Evolutionary conservation across 345 rosid genomes (phyloP), one percentile per base, ranked within the genome.

Genomic region (Chamaenerion angustifolium): DNA sequence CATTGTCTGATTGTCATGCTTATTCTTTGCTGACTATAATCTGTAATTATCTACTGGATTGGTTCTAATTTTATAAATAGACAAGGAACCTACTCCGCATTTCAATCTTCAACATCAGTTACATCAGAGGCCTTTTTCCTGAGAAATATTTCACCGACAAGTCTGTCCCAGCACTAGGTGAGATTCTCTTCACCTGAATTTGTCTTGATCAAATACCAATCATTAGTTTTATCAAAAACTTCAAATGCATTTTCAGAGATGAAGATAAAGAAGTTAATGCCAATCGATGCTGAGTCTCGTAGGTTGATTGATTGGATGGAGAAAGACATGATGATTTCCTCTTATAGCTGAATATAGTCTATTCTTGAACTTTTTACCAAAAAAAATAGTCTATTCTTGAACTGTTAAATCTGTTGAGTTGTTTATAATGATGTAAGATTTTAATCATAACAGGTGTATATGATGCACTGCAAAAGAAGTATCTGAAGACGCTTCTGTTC

Each of bases 221-320:
- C 7, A 1, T 23, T 43, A 13, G 1, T 46, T 17, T 49, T 43
- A 15, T 58, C 46, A 52, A 16, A 60, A n/a, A 45, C 11, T 14
- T 49, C 45, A 40, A 43, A 1, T 46, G 50, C 42, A 21, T 56
- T 21, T 40, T 57, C 67, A 93, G 95, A 93, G 71, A 82, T 80
- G 84, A 93, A 80, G 82, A 93, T 93, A 65, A 93, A 88, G 76
- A 93, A 88, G 80, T 70, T 93, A 48, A 82, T 93, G 99, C 96
- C 99, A 0, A 64, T 85, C 77, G 96, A 93, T 71, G 76, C 84
- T 0, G 99, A 85, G 73, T 85, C 99, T 31, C 90, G 96, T 57
- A 72, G 96, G 50, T 62, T 93, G 72, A 88, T 93, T 51, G 96
- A 93, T 56, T 88, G 99, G 96, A 88, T 88, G 99, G 96, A 93